Percentiles rank a stretch among this genome's conserved stretches.
Evolutionary conservation across 2,329 filamentous ascomycete genomes (phyloP).

Genomic region (Chaetomiaceae sp.): DNA sequence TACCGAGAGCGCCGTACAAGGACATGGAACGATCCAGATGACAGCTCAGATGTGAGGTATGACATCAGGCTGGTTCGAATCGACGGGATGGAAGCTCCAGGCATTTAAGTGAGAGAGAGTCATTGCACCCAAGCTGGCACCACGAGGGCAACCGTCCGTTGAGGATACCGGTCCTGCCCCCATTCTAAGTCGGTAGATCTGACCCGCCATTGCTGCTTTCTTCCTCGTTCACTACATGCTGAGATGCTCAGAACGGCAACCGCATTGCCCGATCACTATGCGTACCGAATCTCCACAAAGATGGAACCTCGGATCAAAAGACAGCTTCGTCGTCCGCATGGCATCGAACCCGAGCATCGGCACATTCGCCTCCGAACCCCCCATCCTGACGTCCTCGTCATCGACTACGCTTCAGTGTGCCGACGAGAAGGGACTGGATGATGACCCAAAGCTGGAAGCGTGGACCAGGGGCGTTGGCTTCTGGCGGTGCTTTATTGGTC

Average conservation of each 20-base stretch:
- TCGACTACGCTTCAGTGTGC: constrained; percentile 7
- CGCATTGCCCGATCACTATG: background rate
- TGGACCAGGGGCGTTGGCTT: constrained; percentile 19
- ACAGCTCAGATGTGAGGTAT: background rate
- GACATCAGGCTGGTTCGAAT: background rate
- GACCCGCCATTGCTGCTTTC: too few species aligned
- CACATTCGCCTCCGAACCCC: background rate
- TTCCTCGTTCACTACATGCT: too few species aligned
- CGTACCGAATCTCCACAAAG: background rate
- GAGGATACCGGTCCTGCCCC: too few species aligned
- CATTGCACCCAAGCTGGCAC: background rate
- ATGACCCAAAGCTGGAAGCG: background rate
- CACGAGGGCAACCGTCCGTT: too few species aligned
- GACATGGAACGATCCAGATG: background rate
- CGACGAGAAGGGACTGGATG: constrained; percentile 1
- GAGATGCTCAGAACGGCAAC: background rate
- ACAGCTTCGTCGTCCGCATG: background rate
- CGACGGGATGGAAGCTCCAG: background rate
- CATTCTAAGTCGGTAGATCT: too few species aligned
- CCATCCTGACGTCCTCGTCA: constrained; percentile 5
- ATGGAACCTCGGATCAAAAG: background rate
- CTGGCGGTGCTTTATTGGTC: constrained; percentile 22
- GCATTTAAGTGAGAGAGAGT: background rate
- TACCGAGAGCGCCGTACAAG: background rate
- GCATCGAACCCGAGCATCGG: too few species aligned